Evolutionary conservation across 768 basidiomycete genomes (phyloP).

Genomic region (Polyporus arcularius): DNA sequence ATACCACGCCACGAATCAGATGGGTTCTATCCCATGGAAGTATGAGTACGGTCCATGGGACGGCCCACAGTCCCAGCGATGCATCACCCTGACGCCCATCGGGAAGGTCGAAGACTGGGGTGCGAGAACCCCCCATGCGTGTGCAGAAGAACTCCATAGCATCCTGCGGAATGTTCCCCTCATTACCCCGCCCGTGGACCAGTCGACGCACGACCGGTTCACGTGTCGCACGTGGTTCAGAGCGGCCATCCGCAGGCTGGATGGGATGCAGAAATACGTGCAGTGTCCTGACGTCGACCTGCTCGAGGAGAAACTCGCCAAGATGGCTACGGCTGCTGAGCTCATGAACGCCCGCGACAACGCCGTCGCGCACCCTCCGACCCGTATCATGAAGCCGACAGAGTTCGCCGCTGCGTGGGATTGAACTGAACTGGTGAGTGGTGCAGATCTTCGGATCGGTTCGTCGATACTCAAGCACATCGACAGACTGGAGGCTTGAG

Average conservation of each 20-base stretch:
- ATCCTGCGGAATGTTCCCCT: neutral
- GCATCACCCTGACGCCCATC: neutral
- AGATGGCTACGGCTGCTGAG: too few species aligned
- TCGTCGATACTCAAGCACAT: too few species aligned
- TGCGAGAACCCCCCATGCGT: too few species aligned
- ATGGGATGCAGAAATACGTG: neutral
- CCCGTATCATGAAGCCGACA: too few species aligned
- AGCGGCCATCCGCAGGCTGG: neutral
- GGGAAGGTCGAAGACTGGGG: neutral
- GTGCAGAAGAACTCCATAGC: neutral
- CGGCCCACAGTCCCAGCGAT: neutral
- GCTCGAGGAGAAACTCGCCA: neutral
- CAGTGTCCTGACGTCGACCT: neutral
- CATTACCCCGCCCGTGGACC: neutral
- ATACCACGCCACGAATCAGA: neutral
- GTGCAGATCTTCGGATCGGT: too few species aligned
- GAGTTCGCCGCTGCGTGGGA: too few species aligned
- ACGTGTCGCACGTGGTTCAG: slow-evolving; percentile 3
- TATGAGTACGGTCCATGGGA: neutral
- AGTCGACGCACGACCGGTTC: neutral
- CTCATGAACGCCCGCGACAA: too few species aligned
- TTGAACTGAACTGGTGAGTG: too few species aligned
- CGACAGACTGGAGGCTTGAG: too few species aligned
- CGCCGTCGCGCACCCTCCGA: too few species aligned
- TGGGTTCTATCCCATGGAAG: neutral